These are phyloP conservation scores for Cystoisospora suis DNA, from an alignment of 169 alveolate genomes.

Conservation along the genomic window DNA sequence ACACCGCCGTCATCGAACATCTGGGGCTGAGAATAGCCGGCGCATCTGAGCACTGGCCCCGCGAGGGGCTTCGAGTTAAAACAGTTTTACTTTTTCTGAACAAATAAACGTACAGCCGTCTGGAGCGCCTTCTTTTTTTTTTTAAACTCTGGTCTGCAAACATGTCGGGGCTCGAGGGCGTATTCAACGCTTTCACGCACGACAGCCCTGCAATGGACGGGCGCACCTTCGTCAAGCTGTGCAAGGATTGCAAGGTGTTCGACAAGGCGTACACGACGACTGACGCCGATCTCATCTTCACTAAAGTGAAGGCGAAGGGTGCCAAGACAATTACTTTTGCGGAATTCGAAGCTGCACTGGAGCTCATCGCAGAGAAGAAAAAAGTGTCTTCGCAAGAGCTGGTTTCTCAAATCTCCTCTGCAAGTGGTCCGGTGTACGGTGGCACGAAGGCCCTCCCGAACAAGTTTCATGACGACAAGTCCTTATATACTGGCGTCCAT, in stretches of 20 bases:
- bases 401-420: conserved; percentile 61
- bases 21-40: no score
- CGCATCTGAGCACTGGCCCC: no score
- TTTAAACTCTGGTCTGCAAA: no score
- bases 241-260: conserved; percentile 77
- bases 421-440: conserved; percentile 84
- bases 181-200: conserved; percentile 77
- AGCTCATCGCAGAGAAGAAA: conserved; percentile 72
- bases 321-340: conserved; percentile 76
- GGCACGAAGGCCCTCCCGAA: conserved; percentile 89
- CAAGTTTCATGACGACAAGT: conserved; percentile 87
- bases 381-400: conserved; percentile 70
- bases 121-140: no score
- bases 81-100: no score
- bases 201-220: conserved; percentile 82
- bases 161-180: conserved; percentile 71
- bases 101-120: no score
- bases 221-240: conserved; percentile 80
- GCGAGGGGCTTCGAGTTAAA: no score
- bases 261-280: conserved; percentile 79
- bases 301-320: conserved; percentile 80
- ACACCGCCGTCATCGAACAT: no score
- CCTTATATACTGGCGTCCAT: conserved; percentile 86
- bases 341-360: conserved; percentile 78
- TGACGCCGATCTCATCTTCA: conserved; percentile 82